These are phyloP conservation scores for Dryadomyces sulphureus DNA, from an alignment of 2,329 filamentous ascomycete genomes.

Conservation along the genomic window DNA sequence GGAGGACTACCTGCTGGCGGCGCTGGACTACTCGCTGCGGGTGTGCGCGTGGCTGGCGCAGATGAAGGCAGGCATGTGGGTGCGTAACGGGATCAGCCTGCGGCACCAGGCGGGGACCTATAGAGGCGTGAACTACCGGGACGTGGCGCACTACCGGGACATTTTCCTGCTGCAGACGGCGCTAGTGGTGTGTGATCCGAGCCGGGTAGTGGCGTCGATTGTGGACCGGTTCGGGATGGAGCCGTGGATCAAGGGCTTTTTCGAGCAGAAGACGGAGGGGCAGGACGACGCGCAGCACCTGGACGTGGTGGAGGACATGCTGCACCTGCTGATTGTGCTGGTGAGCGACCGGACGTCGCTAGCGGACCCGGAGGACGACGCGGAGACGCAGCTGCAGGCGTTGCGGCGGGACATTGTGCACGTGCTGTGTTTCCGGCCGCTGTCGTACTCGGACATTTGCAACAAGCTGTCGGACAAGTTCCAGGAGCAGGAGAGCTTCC, in stretches of 20 bases:
- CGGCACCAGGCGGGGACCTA: slow-evolving; percentile 93
- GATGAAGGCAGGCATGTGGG: slow-evolving; percentile 98
- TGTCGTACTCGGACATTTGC: slow-evolving; percentile 87
- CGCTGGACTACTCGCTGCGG: slow-evolving; percentile 85
- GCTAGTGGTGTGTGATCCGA: slow-evolving; percentile 71
- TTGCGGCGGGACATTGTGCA: slow-evolving; percentile 86
- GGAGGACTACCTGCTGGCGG: slow-evolving; percentile 70
- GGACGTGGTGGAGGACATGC: slow-evolving; percentile 89
- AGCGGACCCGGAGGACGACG: slow-evolving; percentile 43
- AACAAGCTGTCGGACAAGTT: slow-evolving; percentile 77
- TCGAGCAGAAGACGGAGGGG: slow-evolving; percentile 53
- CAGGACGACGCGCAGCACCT: slow-evolving; percentile 81
- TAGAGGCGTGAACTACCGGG: slow-evolving; percentile 72
- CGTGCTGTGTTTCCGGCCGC: slow-evolving; percentile 86
- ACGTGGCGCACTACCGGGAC: slow-evolving; percentile 88
- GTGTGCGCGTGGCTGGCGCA: slow-evolving; percentile 95
- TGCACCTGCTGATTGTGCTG: slow-evolving; percentile 81
- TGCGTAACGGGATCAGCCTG: slow-evolving; percentile 89
- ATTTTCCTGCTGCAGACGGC: slow-evolving; percentile 89
- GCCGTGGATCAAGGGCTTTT: slow-evolving; percentile 74
- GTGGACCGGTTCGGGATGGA: slow-evolving; percentile 84
- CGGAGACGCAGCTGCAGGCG: slow-evolving; percentile 42
- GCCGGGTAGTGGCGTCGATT: slow-evolving; percentile 72
- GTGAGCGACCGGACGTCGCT: slow-evolving; percentile 79
- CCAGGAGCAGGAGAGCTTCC: slow-evolving; percentile 78